Evolutionary conservation across 2,329 filamentous ascomycete species (phyloP).

Genomic region (Fusarium lyarnte): DNA sequence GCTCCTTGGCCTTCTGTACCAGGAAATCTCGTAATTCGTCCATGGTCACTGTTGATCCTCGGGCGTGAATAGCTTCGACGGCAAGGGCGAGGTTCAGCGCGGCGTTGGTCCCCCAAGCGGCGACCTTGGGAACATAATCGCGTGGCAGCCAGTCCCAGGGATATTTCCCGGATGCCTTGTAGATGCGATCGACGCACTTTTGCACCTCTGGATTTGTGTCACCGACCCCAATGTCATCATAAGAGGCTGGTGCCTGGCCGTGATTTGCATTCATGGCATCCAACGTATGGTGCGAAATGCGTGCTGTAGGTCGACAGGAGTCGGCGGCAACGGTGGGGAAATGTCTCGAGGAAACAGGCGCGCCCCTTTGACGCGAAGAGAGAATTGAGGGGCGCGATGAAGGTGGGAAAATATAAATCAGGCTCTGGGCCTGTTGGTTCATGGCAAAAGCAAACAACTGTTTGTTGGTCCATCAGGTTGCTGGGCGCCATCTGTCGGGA

Average conservation of each 20-base stretch:
- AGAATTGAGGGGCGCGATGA: neutral
- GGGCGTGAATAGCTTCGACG: neutral
- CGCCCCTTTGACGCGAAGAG: neutral
- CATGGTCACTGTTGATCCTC: neutral
- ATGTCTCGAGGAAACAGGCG: neutral
- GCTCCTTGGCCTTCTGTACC: neutral
- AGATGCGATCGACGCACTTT: neutral
- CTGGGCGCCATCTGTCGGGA: neutral
- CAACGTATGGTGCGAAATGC: no score
- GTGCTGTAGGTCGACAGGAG: neutral
- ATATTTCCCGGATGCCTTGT: neutral
- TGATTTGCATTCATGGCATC: neutral
- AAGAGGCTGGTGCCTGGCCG: neutral
- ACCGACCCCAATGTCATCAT: neutral
- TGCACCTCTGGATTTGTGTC: neutral
- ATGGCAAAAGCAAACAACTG: neutral
- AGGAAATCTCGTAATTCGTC: neutral
- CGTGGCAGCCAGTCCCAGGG: conserved; percentile 5
- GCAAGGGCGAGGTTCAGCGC: neutral
- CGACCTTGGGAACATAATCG: neutral
- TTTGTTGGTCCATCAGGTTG: neutral
- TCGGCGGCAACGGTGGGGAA: neutral
- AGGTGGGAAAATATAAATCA: neutral
- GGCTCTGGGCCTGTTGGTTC: neutral
- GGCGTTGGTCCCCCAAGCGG: neutral